phyloP scores from a whole-genome alignment of 176 grass and related monocot genomes.

The Aegilops tauschii region DNA sequence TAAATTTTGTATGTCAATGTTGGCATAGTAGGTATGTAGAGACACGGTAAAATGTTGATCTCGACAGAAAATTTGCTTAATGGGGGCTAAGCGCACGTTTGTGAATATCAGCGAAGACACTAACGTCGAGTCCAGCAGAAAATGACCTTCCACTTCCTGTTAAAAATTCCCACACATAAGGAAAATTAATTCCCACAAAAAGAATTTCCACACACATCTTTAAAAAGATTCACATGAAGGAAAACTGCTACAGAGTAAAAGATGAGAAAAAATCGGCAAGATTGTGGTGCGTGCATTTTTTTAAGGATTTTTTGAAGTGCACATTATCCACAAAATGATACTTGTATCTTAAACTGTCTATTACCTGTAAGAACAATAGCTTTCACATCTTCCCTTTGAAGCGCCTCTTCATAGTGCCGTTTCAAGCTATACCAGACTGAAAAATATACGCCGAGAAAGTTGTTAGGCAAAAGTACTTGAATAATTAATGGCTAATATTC shows the following conservation, averaged over 20 bases:
- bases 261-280: not conserved
- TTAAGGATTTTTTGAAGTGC: not conserved
- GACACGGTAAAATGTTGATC: not conserved
- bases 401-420: slow-evolving; percentile 63
- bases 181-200: not conserved
- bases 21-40: not conserved
- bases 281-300: not conserved
- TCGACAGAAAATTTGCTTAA: not conserved
- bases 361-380: slow-evolving; percentile 83
- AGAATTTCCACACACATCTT: not conserved
- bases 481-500: not conserved
- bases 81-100: slow-evolving; percentile 33
- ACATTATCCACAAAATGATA: not conserved
- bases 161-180: not conserved
- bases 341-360: not conserved
- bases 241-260: not conserved
- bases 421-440: slow-evolving; percentile 73
- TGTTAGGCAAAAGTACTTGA: not conserved
- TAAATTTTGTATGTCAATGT: not conserved
- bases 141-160: slow-evolving; percentile 66
- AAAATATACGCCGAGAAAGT: slow-evolving; percentile 9
- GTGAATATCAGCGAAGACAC: slow-evolving; percentile 52
- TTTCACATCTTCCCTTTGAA: slow-evolving; percentile 83
- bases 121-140: slow-evolving; percentile 85
- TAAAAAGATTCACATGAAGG: not conserved